Percentiles rank a stretch among this genome's conserved stretches.
These are phyloP conservation scores for Chrysopogon serrulatus DNA, from an alignment of 176 grass and related monocot genomes.

Conservation along the genomic window DNA sequence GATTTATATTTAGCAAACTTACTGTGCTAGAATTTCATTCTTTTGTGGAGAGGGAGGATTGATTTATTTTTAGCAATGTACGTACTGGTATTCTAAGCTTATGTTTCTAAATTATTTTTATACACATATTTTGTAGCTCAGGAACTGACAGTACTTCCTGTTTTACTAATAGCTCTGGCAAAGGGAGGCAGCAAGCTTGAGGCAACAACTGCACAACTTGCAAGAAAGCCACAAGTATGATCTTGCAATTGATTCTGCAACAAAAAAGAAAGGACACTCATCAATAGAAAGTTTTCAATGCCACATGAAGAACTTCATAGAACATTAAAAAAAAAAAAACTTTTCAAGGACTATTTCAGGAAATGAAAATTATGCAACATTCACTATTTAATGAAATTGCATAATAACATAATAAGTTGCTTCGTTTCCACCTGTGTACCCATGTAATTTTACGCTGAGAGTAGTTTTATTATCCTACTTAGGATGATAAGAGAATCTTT, in stretches of 20 bases:
- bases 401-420: neutral
- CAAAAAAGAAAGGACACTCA: neutral
- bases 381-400: neutral
- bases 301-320: neutral
- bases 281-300: neutral
- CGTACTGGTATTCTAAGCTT: neutral
- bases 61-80: neutral
- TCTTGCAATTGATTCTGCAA: constrained; percentile 37
- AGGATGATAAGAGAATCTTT: neutral
- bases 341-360: neutral
- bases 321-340: neutral
- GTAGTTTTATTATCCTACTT: neutral
- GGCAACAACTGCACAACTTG: constrained; percentile 77
- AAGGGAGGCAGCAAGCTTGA: constrained; percentile 73
- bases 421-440: neutral
- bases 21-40: neutral
- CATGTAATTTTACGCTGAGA: neutral
- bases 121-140: neutral
- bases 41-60: too few species aligned
- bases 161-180: constrained; percentile 57
- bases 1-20: neutral
- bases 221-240: constrained; percentile 72
- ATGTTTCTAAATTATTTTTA: neutral
- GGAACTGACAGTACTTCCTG: constrained; percentile 18
- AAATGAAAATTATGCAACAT: neutral